These are phyloP conservation scores for Elaeagnus macrophylla DNA, from an alignment of 306 rosid species.

Conservation along the genomic window DNA sequence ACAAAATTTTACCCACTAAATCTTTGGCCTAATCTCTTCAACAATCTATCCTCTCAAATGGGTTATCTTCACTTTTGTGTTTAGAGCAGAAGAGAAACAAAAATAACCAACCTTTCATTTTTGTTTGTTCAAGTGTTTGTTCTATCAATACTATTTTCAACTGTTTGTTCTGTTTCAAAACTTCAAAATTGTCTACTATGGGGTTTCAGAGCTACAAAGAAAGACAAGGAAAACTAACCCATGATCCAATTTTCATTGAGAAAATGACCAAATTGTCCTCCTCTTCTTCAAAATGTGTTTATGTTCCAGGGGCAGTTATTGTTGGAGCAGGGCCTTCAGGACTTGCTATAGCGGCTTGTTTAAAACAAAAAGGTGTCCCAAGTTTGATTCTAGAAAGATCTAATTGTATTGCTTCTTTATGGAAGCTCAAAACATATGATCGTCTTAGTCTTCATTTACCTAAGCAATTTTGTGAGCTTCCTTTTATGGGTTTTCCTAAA, in stretches of 20 bases:
- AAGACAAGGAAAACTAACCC: constrained; percentile 59
- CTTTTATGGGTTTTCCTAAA: constrained; percentile 40
- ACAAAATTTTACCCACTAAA: background rate
- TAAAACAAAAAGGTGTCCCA: constrained; percentile 32
- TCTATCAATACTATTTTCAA: no score
- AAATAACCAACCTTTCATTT: constrained; percentile 1
- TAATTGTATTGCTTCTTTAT: constrained; percentile 69
- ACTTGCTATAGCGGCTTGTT: constrained; percentile 68
- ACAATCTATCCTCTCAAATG: no score
- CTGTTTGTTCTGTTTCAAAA: constrained; percentile 15
- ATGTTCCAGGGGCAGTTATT: constrained; percentile 46
- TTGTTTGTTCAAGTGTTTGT: constrained; percentile 8
- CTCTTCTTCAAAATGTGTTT: constrained; percentile 12
- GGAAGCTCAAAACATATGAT: constrained; percentile 76
- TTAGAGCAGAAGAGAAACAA: background rate
- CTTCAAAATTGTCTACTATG: constrained; percentile 33
- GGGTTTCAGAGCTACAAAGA: constrained; percentile 27
- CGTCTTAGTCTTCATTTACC: constrained; percentile 70
- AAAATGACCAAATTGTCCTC: constrained; percentile 15
- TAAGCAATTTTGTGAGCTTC: constrained; percentile 70
- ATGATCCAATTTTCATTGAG: constrained; percentile 51
- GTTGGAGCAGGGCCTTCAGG: constrained; percentile 92
- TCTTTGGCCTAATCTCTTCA: background rate
- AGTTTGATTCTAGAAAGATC: constrained; percentile 60
- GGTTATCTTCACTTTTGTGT: no score